Percentiles rank a stretch among this genome's conserved stretches.
Evolutionary conservation across 2,329 filamentous ascomycete species (phyloP).

Genomic region (Fusarium sp.): DNA sequence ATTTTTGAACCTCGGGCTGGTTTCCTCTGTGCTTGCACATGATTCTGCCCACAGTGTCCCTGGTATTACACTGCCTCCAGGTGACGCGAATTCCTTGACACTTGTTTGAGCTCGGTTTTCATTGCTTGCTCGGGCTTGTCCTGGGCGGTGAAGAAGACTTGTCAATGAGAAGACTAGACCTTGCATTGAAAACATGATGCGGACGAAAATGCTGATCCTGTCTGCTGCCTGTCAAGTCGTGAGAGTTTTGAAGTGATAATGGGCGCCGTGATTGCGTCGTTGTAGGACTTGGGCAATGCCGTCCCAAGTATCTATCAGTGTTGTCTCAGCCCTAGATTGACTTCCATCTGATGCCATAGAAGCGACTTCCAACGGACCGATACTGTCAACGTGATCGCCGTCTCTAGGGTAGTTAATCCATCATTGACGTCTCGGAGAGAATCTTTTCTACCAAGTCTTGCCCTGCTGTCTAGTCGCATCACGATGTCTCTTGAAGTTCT

Average conservation of each 20-base stretch:
- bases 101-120: conserved; percentile 42
- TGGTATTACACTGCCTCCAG: conserved; percentile 55
- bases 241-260: no score
- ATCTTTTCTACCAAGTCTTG: background rate
- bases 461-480: background rate
- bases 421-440: background rate
- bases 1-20: conserved; percentile 56
- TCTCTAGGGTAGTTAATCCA: background rate
- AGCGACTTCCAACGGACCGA: background rate
- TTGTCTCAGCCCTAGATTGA: background rate
- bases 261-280: no score
- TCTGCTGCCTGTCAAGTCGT: no score
- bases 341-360: background rate
- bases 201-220: no score
- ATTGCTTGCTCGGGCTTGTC: conserved; percentile 48
- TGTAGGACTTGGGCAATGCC: background rate
- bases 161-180: background rate
- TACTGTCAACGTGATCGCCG: background rate
- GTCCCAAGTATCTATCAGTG: background rate
- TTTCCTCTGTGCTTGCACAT: conserved; percentile 51
- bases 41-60: conserved; percentile 50
- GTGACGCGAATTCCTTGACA: conserved; percentile 47
- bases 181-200: no score
- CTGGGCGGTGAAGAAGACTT: conserved; percentile 47
- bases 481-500: background rate